phyloP scores from a whole-genome alignment of 2,329 filamentous ascomycete genomes.

The Penicillium sp. region DNA sequence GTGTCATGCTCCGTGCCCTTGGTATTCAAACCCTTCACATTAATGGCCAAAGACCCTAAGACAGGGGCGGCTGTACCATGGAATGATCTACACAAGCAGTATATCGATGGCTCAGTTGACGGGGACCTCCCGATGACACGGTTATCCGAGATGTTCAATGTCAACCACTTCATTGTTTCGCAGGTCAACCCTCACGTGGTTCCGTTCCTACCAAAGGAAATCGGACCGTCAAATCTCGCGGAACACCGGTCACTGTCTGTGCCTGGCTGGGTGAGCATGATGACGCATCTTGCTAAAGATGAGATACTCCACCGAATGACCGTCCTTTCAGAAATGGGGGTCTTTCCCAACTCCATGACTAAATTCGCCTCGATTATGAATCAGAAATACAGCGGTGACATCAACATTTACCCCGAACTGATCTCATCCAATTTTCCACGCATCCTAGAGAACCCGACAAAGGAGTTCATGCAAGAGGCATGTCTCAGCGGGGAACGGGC shows the following conservation, averaged over 20 bases:
- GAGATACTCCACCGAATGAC: constrained; percentile 78
- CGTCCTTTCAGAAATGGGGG: constrained; percentile 70
- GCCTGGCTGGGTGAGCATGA: constrained; percentile 58
- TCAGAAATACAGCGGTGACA: constrained; percentile 90
- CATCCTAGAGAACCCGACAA: constrained; percentile 76
- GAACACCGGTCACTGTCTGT: constrained; percentile 31
- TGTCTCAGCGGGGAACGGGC: constrained; percentile 75
- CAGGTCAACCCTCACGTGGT: constrained; percentile 95
- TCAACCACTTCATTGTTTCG: constrained; percentile 96
- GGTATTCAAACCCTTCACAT: constrained; percentile 71
- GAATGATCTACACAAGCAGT: constrained; percentile 79
- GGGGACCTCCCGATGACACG: constrained; percentile 89
- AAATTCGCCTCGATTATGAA: constrained; percentile 77
- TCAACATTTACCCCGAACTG: constrained; percentile 84
- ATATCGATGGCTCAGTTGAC: constrained; percentile 93
- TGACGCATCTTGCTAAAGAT: constrained; percentile 70
- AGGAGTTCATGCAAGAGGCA: constrained; percentile 78
- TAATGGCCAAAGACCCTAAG: constrained; percentile 78
- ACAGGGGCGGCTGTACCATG: constrained; percentile 75
- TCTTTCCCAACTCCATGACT: constrained; percentile 72
- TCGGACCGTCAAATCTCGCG: constrained; percentile 40
- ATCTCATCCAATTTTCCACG: constrained; percentile 67
- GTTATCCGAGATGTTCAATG: constrained; percentile 91
- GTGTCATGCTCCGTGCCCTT: constrained; percentile 90
- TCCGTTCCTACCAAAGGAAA: constrained; percentile 74